These are phyloP conservation scores for Neurospora crassa DNA, from an alignment of 2,329 filamentous ascomycete genomes.

Conservation along the genomic window DNA sequence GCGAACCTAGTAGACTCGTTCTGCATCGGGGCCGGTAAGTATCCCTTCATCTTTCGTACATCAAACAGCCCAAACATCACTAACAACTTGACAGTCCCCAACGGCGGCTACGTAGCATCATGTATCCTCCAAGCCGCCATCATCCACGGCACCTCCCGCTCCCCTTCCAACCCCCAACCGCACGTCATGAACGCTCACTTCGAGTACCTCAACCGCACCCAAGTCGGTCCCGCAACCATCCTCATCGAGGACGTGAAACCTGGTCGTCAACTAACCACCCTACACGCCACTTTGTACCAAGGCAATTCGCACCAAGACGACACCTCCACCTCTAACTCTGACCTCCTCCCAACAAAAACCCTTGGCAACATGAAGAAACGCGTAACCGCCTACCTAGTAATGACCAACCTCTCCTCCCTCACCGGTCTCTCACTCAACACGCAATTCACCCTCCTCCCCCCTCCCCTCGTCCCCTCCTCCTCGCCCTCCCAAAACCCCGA, in stretches of 20 bases:
- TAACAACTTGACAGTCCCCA: slow-evolving; percentile 26
- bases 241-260: slow-evolving; percentile 32
- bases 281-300: slow-evolving; percentile 26
- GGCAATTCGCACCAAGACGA: no score
- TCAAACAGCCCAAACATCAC: not conserved
- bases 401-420: slow-evolving; percentile 23
- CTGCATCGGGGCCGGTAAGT: slow-evolving; percentile 19
- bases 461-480: slow-evolving; percentile 5
- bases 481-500: slow-evolving; percentile 9
- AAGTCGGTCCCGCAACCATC: slow-evolving; percentile 28
- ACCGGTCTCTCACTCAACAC: slow-evolving; percentile 23
- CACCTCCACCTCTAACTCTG: no score
- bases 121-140: slow-evolving; percentile 28
- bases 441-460: slow-evolving; percentile 15
- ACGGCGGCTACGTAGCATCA: slow-evolving; percentile 36
- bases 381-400: slow-evolving; percentile 31
- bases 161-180: slow-evolving; percentile 22
- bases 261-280: slow-evolving; percentile 30
- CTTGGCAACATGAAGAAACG: slow-evolving; percentile 14
- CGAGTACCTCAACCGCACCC: slow-evolving; percentile 31
- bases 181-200: slow-evolving; percentile 31
- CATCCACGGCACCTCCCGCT: slow-evolving; percentile 23
- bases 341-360: not conserved
- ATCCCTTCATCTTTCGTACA: not conserved
- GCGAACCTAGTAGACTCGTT: slow-evolving; percentile 16